Evolutionary conservation across 495 filamentous ascomycete genomes (phyloP).

Genomic region (Parachaetomium inaequale): DNA sequence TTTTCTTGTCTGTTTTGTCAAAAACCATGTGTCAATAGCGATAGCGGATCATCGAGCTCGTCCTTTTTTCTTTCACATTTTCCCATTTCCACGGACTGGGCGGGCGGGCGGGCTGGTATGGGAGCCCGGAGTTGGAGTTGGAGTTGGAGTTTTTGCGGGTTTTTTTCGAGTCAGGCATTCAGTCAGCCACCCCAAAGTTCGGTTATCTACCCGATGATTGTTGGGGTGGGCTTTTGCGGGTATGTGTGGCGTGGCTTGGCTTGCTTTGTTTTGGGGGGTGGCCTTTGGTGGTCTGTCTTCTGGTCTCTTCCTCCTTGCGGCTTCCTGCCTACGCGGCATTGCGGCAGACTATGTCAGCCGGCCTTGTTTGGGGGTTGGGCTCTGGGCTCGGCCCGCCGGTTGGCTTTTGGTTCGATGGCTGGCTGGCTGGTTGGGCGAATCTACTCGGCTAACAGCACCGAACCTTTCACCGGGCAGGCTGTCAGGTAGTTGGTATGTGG

Average conservation of each 20-base stretch:
- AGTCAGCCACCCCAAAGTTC: not conserved
- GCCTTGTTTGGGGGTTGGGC: too few species aligned
- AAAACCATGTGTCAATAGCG: not conserved
- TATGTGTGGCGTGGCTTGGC: not conserved
- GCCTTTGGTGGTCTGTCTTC: too few species aligned
- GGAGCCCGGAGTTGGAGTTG: not conserved
- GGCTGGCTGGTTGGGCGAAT: too few species aligned
- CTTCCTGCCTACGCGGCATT: too few species aligned
- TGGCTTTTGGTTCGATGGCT: too few species aligned
- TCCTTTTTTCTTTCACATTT: not conserved
- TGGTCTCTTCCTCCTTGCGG: too few species aligned
- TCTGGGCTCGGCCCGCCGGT: too few species aligned
- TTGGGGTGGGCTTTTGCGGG: not conserved
- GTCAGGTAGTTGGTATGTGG: too few species aligned
- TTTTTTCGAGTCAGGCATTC: not conserved
- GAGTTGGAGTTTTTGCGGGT: not conserved
- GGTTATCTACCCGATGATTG: not conserved
- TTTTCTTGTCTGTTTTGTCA: not conserved
- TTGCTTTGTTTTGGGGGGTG: too few species aligned
- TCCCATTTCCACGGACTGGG: not conserved
- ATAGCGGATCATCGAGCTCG: not conserved
- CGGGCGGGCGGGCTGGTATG: not conserved
- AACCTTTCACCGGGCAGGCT: too few species aligned
- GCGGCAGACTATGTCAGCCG: too few species aligned
- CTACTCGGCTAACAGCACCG: too few species aligned